phyloP scores from a whole-genome alignment of 331 rosid species.

The Quercus lobata region DNA sequence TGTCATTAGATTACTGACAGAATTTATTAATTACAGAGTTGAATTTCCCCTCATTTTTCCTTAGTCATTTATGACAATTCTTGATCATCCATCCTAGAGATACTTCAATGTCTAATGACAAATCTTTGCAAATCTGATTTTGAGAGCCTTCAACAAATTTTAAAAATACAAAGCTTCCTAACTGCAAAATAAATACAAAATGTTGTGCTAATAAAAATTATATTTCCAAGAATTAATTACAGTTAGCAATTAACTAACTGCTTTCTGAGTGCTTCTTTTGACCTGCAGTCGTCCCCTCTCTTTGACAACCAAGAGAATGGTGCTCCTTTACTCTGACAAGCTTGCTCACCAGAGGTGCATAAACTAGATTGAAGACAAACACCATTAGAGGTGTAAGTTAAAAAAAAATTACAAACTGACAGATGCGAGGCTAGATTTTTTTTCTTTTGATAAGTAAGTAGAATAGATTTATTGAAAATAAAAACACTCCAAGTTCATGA shows the following conservation, averaged over 20 bases:
- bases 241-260: neutral
- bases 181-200: neutral
- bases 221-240: neutral
- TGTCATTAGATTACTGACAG: neutral
- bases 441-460: no score
- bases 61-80: neutral
- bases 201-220: neutral
- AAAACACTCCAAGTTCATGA: no score
- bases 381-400: neutral
- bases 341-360: neutral
- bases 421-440: neutral
- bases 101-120: neutral
- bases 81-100: neutral
- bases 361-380: neutral
- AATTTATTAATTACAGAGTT: neutral
- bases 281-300: neutral
- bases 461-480: no score
- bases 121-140: neutral
- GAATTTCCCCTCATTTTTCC: neutral
- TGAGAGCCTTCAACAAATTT: neutral
- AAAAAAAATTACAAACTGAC: neutral
- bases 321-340: neutral
- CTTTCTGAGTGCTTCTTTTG: neutral
- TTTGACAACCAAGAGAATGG: neutral
- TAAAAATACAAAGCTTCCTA: neutral